These are phyloP conservation scores for Conticribra guillardii DNA, from an alignment of 108 stramenopile genomes.

Conservation along the genomic window DNA sequence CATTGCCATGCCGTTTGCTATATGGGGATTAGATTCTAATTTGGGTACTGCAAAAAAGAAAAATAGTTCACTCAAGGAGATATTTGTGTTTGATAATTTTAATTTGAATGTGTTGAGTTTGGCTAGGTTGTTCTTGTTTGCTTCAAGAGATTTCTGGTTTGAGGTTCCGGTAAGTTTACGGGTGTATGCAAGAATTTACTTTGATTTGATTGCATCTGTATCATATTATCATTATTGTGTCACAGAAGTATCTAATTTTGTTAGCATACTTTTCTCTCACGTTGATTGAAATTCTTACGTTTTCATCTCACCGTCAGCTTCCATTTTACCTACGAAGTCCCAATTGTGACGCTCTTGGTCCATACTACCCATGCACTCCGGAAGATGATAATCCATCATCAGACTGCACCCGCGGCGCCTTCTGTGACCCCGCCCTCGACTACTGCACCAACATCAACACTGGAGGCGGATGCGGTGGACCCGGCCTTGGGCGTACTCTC, in stretches of 20 bases:
- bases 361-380: slow-evolving; percentile 48
- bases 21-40: slow-evolving; percentile 75
- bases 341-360: slow-evolving; percentile 72
- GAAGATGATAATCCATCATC: slow-evolving; percentile 39
- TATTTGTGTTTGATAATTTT: slow-evolving; percentile 80
- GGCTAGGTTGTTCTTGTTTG: slow-evolving; percentile 93
- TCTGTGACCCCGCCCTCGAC: slow-evolving; percentile 54
- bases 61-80: slow-evolving; percentile 72
- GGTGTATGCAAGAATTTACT: not conserved
- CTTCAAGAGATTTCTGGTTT: slow-evolving; percentile 95
- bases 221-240: not conserved
- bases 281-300: not conserved
- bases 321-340: slow-evolving; percentile 92
- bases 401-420: slow-evolving; percentile 61
- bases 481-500: slow-evolving; percentile 67
- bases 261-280: no score
- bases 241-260: no score
- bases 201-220: not conserved
- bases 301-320: slow-evolving; percentile 25
- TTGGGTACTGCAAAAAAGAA: slow-evolving; percentile 86
- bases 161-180: slow-evolving; percentile 78
- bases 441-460: slow-evolving; percentile 69
- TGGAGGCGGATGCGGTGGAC: slow-evolving; percentile 87
- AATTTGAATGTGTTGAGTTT: slow-evolving; percentile 86
- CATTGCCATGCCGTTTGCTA: slow-evolving; percentile 87